Base-by-base conservation (phyloP, 305 asterid species). In the Solanum hybrid region DNA sequence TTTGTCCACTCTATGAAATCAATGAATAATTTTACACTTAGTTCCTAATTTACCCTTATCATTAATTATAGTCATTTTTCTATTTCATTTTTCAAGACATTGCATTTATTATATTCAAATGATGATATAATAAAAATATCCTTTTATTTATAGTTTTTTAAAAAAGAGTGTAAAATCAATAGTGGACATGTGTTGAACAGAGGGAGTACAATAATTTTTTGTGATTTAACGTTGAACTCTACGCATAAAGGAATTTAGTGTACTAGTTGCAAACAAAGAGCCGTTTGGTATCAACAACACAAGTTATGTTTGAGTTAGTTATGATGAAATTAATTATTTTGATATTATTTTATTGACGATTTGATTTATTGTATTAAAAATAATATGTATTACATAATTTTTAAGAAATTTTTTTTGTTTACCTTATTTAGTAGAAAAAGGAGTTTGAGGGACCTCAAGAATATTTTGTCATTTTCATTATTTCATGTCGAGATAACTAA, bases 181-280 rank as follows among this genome's bases (percentile, higher is more conserved):
- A 42, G 6, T 42, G 6, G 0, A 42, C 56, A 42, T 0, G 6
- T 40, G 17, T 42, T 42, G 56, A 4, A 42, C 56, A 0, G 6
- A 0, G 17, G 0, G 56, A 42, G 56, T 42, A 46, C 0, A 66
- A 9, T 66, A 3, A 0, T 1, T 0, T 14, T n/a, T 66, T 66
- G 6, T n/a, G 14, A 10, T 66, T 0, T 1, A 4, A 9, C 5
- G 1, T n/a, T 7, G 9, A 13, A 42, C 13, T 17, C 75, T 10
- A n/a, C 5, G 0, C 73, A 22, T 8, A 66, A 56, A 56, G 27
- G 60, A 64, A 10, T 22, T 64, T 14, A 46, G 64, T 14, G 64
- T 46, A 46, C 64, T 46, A 0, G 0, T 46, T 46, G 64, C 64
- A 46, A 46, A 46, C 64, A 46, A 5, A 46, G 7, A 5, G 22